These are phyloP conservation scores for Apodospora peruviana DNA, from an alignment of 495 filamentous ascomycete species.

Conservation along the genomic window DNA sequence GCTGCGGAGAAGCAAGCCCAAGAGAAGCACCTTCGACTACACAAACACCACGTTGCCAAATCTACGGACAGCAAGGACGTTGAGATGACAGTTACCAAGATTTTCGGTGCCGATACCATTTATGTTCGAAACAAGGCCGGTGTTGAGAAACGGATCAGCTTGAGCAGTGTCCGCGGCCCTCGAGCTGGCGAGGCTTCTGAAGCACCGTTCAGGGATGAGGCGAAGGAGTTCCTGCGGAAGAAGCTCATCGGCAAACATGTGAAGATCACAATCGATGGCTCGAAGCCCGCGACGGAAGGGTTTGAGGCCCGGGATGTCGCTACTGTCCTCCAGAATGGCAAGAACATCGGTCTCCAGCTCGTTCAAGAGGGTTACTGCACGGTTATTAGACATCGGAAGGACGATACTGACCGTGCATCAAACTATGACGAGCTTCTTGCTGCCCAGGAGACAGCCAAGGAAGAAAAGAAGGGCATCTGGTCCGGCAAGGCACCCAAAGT, in stretches of 20 bases:
- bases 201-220: slow-evolving; percentile 81
- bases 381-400: slow-evolving; percentile 87
- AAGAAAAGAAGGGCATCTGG: slow-evolving; percentile 88
- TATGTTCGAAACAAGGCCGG: slow-evolving; percentile 78
- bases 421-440: slow-evolving; percentile 90
- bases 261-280: slow-evolving; percentile 78
- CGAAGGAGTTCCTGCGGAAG: slow-evolving; percentile 94
- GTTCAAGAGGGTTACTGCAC: slow-evolving; percentile 90
- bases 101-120: slow-evolving; percentile 85
- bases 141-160: slow-evolving; percentile 78
- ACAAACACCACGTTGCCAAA: slow-evolving; percentile 68
- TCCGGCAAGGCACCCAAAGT: slow-evolving; percentile 72
- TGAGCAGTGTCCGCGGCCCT: slow-evolving; percentile 90
- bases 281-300: slow-evolving; percentile 80
- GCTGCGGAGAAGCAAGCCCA: slow-evolving; percentile 85
- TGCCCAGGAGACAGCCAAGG: slow-evolving; percentile 81
- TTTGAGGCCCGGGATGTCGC: slow-evolving; percentile 94
- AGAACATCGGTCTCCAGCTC: slow-evolving; percentile 77
- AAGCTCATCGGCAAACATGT: slow-evolving; percentile 94
- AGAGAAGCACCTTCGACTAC: slow-evolving; percentile 63
- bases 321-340: slow-evolving; percentile 74
- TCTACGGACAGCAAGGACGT: slow-evolving; percentile 49
- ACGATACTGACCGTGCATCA: slow-evolving; percentile 85
- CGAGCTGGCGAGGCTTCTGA: slow-evolving; percentile 56
- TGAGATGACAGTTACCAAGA: slow-evolving; percentile 77